Evolutionary conservation across 768 basidiomycete species (phyloP), one percentile per base, ranked within the genome.

Genomic region (Amanita muscaria): DNA sequence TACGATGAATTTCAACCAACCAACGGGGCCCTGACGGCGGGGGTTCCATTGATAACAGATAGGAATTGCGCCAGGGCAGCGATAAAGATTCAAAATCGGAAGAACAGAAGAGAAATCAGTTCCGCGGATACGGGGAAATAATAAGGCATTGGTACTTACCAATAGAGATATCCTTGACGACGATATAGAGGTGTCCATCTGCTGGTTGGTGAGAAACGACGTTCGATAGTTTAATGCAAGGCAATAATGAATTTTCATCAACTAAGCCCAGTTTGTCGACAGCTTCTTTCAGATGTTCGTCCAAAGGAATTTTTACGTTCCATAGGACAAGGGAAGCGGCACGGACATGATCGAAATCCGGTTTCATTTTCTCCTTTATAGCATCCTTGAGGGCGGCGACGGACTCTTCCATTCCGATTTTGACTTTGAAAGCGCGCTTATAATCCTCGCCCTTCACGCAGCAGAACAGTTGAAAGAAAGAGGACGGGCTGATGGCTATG

Each of bases 371-470:
- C 34, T 29, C 27, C 46, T 47, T 47, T 39, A 47, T 41, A 18
- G 27, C 22, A 18, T 47, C 31, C 39, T 42, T 47, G 40, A 47
- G 46, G 14, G 35, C 12, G 22, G 35, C 36, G 6, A 38, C 36
- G 18, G 36, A 4, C n/a, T 23, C 24, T 10, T 19, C n/a, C 9
- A 5, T 21, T 4, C 36, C 11, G 15, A 38, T 38, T 38, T 3
- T 12, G n/a, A 38, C 36, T 10, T 38, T 23, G 15, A 38, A 38
- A 8, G 18, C 11, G 10, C n/a, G 18, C 14, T 21, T 38, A 38
- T 4, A 18, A 38, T 23, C 21, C 10, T 22, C 21, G 19, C 36
- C 36, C 2, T 23, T 19, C 36, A 38, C 6, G 11, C 24, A 38
- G 19, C 36, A 38, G 21, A 22, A 7, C 5, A 38, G 36, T n/a